Evolutionary conservation across 1,284 basidiomycete genomes (phyloP).

Genomic region (Singerocomus inundabilis): DNA sequence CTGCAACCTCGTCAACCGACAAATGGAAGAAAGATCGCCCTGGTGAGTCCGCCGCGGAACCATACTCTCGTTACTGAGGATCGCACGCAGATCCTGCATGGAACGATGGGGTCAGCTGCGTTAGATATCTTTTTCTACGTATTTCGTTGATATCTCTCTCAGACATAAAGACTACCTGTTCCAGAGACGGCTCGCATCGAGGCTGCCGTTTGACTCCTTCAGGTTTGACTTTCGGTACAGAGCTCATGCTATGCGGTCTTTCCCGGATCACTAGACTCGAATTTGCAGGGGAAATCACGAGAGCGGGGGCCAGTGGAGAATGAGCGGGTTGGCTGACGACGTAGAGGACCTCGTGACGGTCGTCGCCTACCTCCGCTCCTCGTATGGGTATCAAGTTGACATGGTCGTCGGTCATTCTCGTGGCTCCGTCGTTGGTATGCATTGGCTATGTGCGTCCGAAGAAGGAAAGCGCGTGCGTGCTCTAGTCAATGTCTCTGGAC

Average conservation of each 20-base stretch:
- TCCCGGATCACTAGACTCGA: conserved; percentile 3
- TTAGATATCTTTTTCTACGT: not conserved
- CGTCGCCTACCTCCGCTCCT: conserved; percentile 54
- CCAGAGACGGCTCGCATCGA: conserved; percentile 67
- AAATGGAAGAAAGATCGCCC: conserved; percentile 58
- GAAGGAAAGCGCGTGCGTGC: conserved; percentile 53
- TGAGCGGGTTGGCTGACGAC: conserved; percentile 56
- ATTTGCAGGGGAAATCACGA: conserved; percentile 68
- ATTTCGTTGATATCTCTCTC: conserved; percentile 8
- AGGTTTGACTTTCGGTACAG: conserved; percentile 81
- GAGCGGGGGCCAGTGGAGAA: conserved; percentile 62
- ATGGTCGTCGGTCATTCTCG: conserved; percentile 73
- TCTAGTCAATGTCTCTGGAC: conserved; percentile 68
- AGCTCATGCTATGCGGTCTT: not conserved
- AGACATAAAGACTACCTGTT: conserved; percentile 85
- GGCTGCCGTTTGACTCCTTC: conserved; percentile 76
- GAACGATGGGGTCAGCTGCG: conserved; percentile 63
- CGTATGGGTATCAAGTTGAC: conserved; percentile 64
- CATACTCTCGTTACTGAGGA: conserved; percentile 8
- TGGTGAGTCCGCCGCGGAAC: conserved; percentile 46
- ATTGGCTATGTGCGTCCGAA: conserved; percentile 63
- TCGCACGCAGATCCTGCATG: conserved; percentile 63
- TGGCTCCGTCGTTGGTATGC: conserved; percentile 61
- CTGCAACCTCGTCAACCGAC: conserved; percentile 48
- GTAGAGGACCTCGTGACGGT: conserved; percentile 63